Evolutionary conservation across 129 eudicot genomes (phyloP).

Genomic region (Apium graveolens): DNA sequence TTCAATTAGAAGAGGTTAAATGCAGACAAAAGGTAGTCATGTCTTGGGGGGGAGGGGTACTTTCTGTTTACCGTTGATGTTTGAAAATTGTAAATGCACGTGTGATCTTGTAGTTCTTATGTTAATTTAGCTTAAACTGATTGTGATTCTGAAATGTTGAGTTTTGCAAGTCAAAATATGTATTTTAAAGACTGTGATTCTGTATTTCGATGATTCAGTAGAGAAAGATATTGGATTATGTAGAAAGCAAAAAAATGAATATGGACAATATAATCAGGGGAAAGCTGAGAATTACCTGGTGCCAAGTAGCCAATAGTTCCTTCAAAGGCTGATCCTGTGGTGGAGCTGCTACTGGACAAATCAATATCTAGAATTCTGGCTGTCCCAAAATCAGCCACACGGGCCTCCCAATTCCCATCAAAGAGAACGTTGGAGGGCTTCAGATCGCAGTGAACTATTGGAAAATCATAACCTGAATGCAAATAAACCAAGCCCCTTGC

Average conservation of each 20-base stretch:
- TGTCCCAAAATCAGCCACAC: conserved; percentile 94
- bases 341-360: conserved; percentile 31
- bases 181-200: background rate
- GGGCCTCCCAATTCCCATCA: conserved; percentile 62
- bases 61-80: no score
- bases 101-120: background rate
- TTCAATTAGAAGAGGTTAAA: background rate
- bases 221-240: background rate
- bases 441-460: conserved; percentile 85
- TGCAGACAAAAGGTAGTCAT: background rate
- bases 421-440: conserved; percentile 90
- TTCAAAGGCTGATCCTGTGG: conserved; percentile 60
- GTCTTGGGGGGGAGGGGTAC: background rate
- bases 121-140: background rate
- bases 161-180: background rate
- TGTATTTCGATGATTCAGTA: background rate
- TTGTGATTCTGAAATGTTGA: background rate
- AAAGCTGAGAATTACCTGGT: conserved; percentile 57
- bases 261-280: background rate
- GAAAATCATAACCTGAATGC: conserved; percentile 77
- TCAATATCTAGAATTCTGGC: conserved; percentile 69
- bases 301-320: conserved; percentile 98
- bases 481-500: conserved; percentile 67
- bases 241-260: background rate
- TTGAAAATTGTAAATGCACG: background rate